Conservation (phyloP, 305 asterid species). For the Fraxinus dipetala region DNA sequence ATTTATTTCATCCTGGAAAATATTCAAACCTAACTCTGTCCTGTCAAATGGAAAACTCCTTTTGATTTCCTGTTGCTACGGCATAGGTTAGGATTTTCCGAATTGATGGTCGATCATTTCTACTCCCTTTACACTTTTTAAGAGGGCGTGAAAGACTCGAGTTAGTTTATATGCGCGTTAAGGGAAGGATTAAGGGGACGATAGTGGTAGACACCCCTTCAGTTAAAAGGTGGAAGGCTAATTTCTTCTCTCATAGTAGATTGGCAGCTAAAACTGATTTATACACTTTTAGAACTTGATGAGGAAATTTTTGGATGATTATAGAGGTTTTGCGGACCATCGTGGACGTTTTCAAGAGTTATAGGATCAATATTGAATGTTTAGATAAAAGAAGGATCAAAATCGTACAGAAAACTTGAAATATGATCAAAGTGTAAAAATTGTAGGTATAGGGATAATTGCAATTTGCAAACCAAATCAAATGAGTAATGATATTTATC, state of each 20-base stretch:
- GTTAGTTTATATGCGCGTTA: not conserved
- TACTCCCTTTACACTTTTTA: not conserved
- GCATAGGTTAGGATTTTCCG: not conserved
- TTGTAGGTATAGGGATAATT: not conserved
- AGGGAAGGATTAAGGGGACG: not conserved
- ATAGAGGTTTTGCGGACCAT: not conserved
- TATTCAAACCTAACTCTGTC: not conserved
- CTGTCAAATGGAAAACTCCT: no score
- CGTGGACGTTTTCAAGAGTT: not conserved
- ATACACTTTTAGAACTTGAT: not conserved
- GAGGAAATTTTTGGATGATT: not conserved
- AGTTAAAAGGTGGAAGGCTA: not conserved
- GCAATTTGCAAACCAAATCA: not conserved
- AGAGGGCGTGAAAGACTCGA: not conserved
- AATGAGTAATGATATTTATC: no score
- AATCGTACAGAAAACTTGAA: not conserved
- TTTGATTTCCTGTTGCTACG: not conserved
- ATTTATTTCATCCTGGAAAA: no score
- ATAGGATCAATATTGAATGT: not conserved
- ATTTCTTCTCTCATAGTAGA: not conserved
- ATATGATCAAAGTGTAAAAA: not conserved
- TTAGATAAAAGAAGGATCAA: not conserved
- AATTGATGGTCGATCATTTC: not conserved
- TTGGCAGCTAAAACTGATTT: not conserved
- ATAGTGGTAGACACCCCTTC: not conserved